A percentile compares a stretch with the other conserved stretches of the same genome.
phyloP scores from a whole-genome alignment of 148 eudicot genomes.

The Chenopodium album region DNA sequence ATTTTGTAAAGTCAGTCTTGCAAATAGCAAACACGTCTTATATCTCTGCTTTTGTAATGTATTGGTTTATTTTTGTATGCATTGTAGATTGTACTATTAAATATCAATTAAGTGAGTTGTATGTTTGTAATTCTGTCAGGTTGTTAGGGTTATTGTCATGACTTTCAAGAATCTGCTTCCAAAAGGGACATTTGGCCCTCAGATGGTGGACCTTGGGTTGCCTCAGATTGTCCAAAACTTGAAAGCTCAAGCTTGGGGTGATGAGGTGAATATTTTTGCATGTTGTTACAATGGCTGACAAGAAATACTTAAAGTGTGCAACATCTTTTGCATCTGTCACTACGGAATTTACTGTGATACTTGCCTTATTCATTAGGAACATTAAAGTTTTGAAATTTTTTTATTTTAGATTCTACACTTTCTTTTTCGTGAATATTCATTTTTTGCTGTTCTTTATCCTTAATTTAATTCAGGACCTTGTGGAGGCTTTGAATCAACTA shows the following conservation, averaged over 20 bases:
- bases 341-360: background rate
- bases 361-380: background rate
- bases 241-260: conserved; percentile 96
- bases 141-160: conserved; percentile 80
- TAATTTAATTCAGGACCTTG: conserved; percentile 53
- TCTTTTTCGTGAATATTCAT: background rate
- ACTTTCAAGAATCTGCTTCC: conserved; percentile 84
- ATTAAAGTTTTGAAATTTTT: background rate
- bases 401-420: background rate
- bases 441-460: background rate
- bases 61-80: background rate
- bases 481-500: conserved; percentile 81
- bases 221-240: conserved; percentile 81
- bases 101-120: background rate
- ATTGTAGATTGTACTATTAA: background rate
- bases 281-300: background rate
- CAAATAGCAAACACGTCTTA: background rate
- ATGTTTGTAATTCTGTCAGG: conserved; percentile 38
- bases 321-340: background rate
- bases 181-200: conserved; percentile 78
- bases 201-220: conserved; percentile 86
- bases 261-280: conserved; percentile 58
- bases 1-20: background rate
- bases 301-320: background rate
- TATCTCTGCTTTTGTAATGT: background rate